Evolutionary conservation across 2,329 filamentous ascomycete genomes (phyloP).

Genomic region (Parastagonospora nodorum): DNA sequence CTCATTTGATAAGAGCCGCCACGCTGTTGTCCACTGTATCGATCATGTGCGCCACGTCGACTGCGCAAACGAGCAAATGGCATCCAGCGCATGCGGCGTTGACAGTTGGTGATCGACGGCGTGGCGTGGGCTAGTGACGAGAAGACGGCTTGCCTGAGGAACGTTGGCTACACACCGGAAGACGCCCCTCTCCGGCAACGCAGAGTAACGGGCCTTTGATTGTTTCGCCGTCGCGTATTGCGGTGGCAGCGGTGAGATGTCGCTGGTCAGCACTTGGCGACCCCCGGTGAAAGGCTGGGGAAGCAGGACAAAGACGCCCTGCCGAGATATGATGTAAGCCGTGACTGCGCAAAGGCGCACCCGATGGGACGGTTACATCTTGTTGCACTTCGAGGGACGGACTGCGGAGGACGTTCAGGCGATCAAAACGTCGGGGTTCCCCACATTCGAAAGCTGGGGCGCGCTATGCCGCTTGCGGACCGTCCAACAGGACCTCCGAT

Average conservation of each 20-base stretch:
- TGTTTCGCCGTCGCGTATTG: neutral
- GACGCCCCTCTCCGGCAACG: neutral
- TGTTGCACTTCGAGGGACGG: neutral
- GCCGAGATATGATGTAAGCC: slow-evolving; percentile 2
- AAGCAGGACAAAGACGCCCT: neutral
- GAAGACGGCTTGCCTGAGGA: neutral
- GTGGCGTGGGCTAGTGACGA: neutral
- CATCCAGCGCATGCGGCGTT: neutral
- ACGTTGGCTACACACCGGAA: neutral
- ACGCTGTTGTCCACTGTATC: neutral
- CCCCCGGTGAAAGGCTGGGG: neutral
- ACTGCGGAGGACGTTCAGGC: neutral
- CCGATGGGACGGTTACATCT: neutral
- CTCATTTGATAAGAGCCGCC: neutral
- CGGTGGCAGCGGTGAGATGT: neutral
- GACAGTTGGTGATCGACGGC: slow-evolving; percentile 1
- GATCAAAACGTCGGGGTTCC: neutral
- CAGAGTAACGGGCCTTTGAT: neutral
- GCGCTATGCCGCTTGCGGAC: no score
- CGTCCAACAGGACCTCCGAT: no score
- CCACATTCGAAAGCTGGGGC: no score
- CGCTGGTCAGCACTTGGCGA: neutral
- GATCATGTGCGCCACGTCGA: slow-evolving; percentile 3
- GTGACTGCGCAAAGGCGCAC: neutral
- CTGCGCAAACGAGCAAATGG: slow-evolving; percentile 14